Base-by-base conservation (phyloP, 164 flowering plant species). In the Magnolia sinica region DNA sequence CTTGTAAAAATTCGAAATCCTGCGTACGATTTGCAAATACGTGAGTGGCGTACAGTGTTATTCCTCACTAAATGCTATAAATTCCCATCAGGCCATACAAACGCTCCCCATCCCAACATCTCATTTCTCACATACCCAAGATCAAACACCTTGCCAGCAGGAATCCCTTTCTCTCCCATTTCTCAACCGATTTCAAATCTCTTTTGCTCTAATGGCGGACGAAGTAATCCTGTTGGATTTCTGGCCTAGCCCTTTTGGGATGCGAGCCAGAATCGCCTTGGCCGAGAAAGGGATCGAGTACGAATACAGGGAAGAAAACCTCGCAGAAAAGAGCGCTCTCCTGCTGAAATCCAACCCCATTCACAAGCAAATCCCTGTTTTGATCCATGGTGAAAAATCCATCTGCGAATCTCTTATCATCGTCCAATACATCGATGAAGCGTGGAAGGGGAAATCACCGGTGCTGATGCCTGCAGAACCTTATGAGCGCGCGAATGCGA, bases 341-440 rank as follows among this genome's bases (percentile, higher is more conserved):
- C 68, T 73, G 0, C 75, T 73, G 27, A 29, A 73, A 63, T 13
- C 16, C 11, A 73, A 73, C 37, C 75, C 75, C 8, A 18, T 73
- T 19, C 66, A 73, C 27, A 73, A 73, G 68, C 61, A 45, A 63
- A 61, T 73, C 7, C 67, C 68, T 0, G 29, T 27, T 27, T 27
- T 27, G 29, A 27, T 27, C 29, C 29, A 27, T 27, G 29, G 29
- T 27, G 29, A 68, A 0, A 74, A 49, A 23, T 8, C 70, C 20
- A 14, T 74, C 2, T 74, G 70, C 19, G 76, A 74, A 50, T 74
- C 76, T 9, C 71, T 74, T 10, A 65, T 74, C 7, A 74, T 74
- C 27, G 37, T 74, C 23, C 59, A 74, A 52, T 74, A 74, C 31
- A 66, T 74, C 37, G 76, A 74, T 23, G 76, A 74, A 71, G 71